Evolutionary conservation across 768 basidiomycete genomes (phyloP), one percentile per base, ranked within the genome.

Genomic region (Russula sp.): DNA sequence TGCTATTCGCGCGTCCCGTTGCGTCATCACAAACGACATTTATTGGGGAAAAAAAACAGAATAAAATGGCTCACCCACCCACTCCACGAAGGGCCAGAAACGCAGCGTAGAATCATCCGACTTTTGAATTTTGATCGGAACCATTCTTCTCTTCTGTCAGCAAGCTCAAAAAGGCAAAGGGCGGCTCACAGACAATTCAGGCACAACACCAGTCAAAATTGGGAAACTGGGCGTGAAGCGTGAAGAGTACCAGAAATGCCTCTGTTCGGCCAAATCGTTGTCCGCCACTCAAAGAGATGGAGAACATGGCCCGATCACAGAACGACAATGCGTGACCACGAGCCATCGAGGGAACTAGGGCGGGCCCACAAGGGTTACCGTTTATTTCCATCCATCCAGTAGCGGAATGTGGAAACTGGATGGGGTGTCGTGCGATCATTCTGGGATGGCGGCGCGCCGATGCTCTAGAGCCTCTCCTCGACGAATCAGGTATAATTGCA

Each of bases 401-500:
- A 1, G 50, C 36, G 20, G n/a, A 30, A 22, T 38, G 53, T 10
- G 38, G n/a, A 6, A 18, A 16, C 38, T 18, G 49, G 26, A 28
- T 2, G 24, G 50, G 53, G 22, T 11, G 13, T 28, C 24, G n/a
- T 22, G 24, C 53, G 59, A 55, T 59, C 59, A 55, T 56, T 60
- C 59, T 60, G 53, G 51, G 63, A n/a, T 44, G 54, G 28, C 30
- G 49, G 63, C 30, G 46, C 63, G 58, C 36, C 18, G 58, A 55
- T 60, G 63, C 58, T 38, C n/a, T 32, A 11, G 42, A 20, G 48
- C 20, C 24, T 36, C 11, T 9, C 22, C 26, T 38, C 32, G 58
- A 60, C 63, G 36, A 48, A 64, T 64, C 53, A 14, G 63, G 63
- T 55, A 55, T 64, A 55, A 64, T 64, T 64, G 57, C 57, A 3